Evolutionary conservation across 768 basidiomycete genomes (phyloP).

Genomic region (Russula vinacea): DNA sequence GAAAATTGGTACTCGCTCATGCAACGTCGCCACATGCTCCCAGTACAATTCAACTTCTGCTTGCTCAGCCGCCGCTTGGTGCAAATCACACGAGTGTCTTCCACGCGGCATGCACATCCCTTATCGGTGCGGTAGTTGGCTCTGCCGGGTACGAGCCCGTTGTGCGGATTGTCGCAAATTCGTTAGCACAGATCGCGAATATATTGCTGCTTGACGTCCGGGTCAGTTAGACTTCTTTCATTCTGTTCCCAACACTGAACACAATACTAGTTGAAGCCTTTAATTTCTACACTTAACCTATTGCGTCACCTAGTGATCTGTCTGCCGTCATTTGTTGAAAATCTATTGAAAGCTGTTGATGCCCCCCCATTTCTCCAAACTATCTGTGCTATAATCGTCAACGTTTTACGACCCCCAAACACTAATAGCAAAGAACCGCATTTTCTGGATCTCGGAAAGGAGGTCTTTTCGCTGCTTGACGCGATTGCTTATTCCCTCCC

Average conservation of each 20-base stretch:
- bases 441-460: conserved; percentile 17
- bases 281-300: conserved; percentile 24
- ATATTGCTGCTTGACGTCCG: conserved; percentile 14
- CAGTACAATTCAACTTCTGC: conserved; percentile 26
- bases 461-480: conserved; percentile 22
- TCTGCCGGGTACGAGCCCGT: conserved; percentile 14
- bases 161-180: conserved; percentile 11
- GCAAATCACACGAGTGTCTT: conserved; percentile 10
- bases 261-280: conserved; percentile 17
- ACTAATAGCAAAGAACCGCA: conserved; percentile 10
- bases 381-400: conserved; percentile 21
- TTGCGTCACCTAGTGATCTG: conserved; percentile 24
- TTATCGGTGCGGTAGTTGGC: conserved; percentile 20
- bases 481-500: conserved; percentile 24
- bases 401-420: conserved; percentile 17
- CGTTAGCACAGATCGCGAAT: conserved; percentile 24
- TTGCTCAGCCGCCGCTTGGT: conserved; percentile 13
- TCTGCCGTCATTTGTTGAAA: conserved; percentile 21
- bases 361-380: conserved; percentile 18
- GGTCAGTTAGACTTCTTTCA: conserved; percentile 13
- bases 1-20: conserved; percentile 28
- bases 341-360: conserved; percentile 15
- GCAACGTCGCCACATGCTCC: conserved; percentile 7
- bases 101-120: conserved; percentile 19
- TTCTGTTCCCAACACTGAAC: background rate